Evolutionary conservation across 352 stramenopile genomes (phyloP).

Genomic region (Pythium biforme): DNA sequence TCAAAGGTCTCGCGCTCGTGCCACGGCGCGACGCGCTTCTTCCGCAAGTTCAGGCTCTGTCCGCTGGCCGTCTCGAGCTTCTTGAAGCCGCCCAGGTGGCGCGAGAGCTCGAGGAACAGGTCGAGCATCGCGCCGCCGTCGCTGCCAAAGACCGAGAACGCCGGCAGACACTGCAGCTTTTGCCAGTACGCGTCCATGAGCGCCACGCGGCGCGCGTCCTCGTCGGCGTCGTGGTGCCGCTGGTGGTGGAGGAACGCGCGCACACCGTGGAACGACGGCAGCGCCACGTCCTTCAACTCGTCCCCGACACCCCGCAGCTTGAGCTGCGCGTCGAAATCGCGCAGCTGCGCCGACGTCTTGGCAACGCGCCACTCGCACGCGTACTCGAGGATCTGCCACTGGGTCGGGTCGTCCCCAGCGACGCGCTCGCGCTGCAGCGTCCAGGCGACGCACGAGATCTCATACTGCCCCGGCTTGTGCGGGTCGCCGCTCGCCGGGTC

Average conservation of each 20-base stretch:
- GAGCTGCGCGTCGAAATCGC: constrained; percentile 51
- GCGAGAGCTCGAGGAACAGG: constrained; percentile 63
- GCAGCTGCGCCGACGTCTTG: constrained; percentile 47
- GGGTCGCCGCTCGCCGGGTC: constrained; percentile 23
- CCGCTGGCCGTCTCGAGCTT: constrained; percentile 46
- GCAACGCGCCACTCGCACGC: constrained; percentile 47
- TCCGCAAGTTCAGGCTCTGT: constrained; percentile 46
- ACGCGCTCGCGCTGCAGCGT: constrained; percentile 59
- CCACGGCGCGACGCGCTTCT: constrained; percentile 54
- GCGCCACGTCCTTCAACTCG: constrained; percentile 46
- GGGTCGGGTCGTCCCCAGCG: constrained; percentile 16
- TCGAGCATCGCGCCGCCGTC: constrained; percentile 60
- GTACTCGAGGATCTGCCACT: constrained; percentile 72
- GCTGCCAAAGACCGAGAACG: constrained; percentile 57
- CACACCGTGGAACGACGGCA: constrained; percentile 39
- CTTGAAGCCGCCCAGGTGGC: constrained; percentile 47
- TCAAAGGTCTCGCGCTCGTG: constrained; percentile 51
- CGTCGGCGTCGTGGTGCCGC: constrained; percentile 28
- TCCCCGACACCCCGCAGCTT: constrained; percentile 38
- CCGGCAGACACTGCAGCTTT: constrained; percentile 42
- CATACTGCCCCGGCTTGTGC: constrained; percentile 34
- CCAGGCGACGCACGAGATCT: constrained; percentile 58
- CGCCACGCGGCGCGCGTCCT: constrained; percentile 39
- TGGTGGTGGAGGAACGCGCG: constrained; percentile 28
- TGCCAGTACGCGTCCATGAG: constrained; percentile 53